Percentiles rank a stretch among this genome's conserved stretches.
Evolutionary conservation across 2,329 filamentous ascomycete genomes (phyloP).

Genomic region (Dactylonectria macrodidyma): DNA sequence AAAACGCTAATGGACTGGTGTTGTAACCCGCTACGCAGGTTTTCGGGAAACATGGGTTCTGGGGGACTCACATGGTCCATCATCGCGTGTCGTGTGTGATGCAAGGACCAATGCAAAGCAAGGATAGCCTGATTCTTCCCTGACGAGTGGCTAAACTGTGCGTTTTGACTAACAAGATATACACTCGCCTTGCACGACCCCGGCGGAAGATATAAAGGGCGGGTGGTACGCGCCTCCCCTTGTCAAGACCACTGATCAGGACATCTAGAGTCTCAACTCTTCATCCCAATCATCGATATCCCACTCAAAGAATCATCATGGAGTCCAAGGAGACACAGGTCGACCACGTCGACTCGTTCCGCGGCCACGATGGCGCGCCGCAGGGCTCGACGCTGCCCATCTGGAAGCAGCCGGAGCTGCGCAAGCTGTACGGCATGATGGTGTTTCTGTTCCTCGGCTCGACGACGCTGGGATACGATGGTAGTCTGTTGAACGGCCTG

Average conservation of each 20-base stretch:
- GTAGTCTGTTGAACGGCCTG: slow-evolving; percentile 37
- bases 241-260: too few species aligned
- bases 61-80: too few species aligned
- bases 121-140: background rate
- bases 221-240: background rate
- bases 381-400: slow-evolving; percentile 36
- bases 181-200: background rate
- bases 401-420: slow-evolving; percentile 43
- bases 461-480: slow-evolving; percentile 42
- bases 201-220: background rate
- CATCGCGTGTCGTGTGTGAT: too few species aligned
- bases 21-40: too few species aligned
- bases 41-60: too few species aligned
- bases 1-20: too few species aligned
- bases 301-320: slow-evolving; percentile 20
- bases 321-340: slow-evolving; percentile 20
- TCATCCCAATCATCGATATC: background rate
- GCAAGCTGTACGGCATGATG: slow-evolving; percentile 45
- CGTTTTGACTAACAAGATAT: background rate
- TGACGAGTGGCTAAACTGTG: background rate
- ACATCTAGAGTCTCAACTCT: background rate
- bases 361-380: slow-evolving; percentile 17
- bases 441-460: slow-evolving; percentile 44
- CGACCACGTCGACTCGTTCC: slow-evolving; percentile 27
- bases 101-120: too few species aligned